These are phyloP conservation scores for Calocybe cyanea DNA, from an alignment of 768 basidiomycete species.

Conservation along the genomic window DNA sequence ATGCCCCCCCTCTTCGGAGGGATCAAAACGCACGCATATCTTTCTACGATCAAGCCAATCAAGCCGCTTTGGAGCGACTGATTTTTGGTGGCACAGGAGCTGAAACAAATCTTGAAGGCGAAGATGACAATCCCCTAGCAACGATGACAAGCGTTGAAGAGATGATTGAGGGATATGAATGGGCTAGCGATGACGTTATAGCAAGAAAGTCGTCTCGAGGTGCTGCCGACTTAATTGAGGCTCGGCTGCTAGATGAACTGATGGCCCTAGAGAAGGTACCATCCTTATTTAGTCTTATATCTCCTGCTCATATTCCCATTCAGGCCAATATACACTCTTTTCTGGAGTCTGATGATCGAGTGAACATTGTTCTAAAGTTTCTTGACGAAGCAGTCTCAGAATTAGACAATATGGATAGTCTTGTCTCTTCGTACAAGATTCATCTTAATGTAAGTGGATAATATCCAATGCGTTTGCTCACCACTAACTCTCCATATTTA, in stretches of 20 bases:
- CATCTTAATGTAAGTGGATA: conserved; percentile 78
- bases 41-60: conserved; percentile 79
- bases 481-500: conserved; percentile 25
- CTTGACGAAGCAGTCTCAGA: conserved; percentile 88
- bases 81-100: conserved; percentile 43
- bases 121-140: conserved; percentile 73
- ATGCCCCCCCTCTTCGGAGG: conserved; percentile 39
- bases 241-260: conserved; percentile 82
- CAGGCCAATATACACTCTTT: conserved; percentile 98
- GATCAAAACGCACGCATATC: conserved; percentile 74
- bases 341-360: conserved; percentile 91
- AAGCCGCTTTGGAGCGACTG: conserved; percentile 67
- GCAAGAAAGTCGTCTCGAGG: conserved; percentile 61
- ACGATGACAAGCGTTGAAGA: conserved; percentile 93
- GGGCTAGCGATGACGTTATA: conserved; percentile 81
- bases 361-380: conserved; percentile 78
- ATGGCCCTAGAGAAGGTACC: conserved; percentile 89
- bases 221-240: conserved; percentile 90
- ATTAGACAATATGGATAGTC: conserved; percentile 84
- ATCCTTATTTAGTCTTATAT: conserved; percentile 2
- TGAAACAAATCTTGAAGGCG: conserved; percentile 48
- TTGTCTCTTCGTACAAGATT: conserved; percentile 92
- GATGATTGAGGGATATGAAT: conserved; percentile 98
- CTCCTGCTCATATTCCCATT: conserved; percentile 5
- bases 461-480: not conserved